These are phyloP conservation scores for Mrakia frigida DNA, from an alignment of 768 basidiomycete genomes.

Conservation along the genomic window DNA sequence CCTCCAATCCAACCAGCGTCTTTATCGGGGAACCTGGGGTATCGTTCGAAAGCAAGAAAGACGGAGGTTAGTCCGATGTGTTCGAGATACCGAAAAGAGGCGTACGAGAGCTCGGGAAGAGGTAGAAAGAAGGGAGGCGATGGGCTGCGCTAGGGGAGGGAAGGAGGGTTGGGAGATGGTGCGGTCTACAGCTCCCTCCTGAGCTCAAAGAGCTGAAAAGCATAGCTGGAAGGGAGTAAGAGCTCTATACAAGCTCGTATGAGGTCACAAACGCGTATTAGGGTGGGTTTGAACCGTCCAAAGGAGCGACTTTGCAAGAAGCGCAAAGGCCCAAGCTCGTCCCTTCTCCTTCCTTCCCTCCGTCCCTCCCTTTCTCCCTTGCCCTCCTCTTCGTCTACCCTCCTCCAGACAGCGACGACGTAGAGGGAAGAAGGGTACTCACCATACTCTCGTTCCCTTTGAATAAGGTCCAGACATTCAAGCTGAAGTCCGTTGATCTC, in stretches of 20 bases:
- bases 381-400: not conserved
- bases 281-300: not conserved
- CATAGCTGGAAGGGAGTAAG: no score
- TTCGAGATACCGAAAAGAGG: not conserved
- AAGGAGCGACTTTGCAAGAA: not conserved
- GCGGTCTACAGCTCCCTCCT: not conserved
- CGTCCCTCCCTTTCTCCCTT: not conserved
- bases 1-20: conserved; percentile 91
- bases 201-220: not conserved
- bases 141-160: not conserved
- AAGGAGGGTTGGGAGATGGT: not conserved
- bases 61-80: not conserved
- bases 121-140: not conserved
- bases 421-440: not conserved
- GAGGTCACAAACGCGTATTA: not conserved
- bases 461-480: conserved; percentile 17
- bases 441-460: conserved; percentile 32
- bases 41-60: not conserved
- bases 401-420: not conserved
- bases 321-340: not conserved
- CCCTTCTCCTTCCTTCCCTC: not conserved
- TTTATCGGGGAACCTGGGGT: conserved; percentile 71
- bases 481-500: not conserved
- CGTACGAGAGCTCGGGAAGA: not conserved
- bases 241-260: not conserved